These are phyloP conservation scores for Hemerocallis citrina DNA, from an alignment of 106 monocot species.

Conservation along the genomic window DNA sequence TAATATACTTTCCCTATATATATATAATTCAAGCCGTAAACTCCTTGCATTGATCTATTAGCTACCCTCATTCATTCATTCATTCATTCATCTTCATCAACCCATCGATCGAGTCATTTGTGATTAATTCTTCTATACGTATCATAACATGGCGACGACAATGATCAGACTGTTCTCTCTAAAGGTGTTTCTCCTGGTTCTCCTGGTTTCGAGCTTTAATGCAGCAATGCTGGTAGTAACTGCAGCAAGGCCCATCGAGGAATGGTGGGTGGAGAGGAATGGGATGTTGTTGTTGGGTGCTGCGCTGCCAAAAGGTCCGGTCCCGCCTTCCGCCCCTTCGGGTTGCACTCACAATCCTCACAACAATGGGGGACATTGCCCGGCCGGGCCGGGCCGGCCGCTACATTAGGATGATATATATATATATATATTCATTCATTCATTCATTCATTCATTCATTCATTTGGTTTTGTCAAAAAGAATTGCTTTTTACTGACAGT, in stretches of 20 bases:
- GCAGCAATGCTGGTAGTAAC: background rate
- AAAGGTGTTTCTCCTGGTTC: background rate
- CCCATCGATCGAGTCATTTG: background rate
- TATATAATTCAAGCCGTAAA: background rate
- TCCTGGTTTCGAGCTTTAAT: conserved; percentile 1
- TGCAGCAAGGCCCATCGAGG: conserved; percentile 6
- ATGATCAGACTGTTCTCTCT: background rate
- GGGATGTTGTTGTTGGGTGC: background rate
- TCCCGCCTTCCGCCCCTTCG: conserved; percentile 8
- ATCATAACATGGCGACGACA: background rate
- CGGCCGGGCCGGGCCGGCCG: too few species aligned
- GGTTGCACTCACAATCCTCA: conserved; percentile 23
- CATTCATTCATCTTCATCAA: background rate
- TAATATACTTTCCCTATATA: background rate
- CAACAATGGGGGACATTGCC: conserved; percentile 18
- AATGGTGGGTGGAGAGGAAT: background rate
- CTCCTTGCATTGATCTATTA: background rate
- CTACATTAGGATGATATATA: too few species aligned
- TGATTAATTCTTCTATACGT: too few species aligned
- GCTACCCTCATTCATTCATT: background rate
- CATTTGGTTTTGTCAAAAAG: too few species aligned
- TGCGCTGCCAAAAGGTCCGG: conserved; percentile 1
- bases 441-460: too few species aligned
- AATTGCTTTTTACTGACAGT: too few species aligned
- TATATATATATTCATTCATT: too few species aligned